These are phyloP conservation scores for Stylonectria norvegica DNA, from an alignment of 2,329 filamentous ascomycete species.

Conservation along the genomic window DNA sequence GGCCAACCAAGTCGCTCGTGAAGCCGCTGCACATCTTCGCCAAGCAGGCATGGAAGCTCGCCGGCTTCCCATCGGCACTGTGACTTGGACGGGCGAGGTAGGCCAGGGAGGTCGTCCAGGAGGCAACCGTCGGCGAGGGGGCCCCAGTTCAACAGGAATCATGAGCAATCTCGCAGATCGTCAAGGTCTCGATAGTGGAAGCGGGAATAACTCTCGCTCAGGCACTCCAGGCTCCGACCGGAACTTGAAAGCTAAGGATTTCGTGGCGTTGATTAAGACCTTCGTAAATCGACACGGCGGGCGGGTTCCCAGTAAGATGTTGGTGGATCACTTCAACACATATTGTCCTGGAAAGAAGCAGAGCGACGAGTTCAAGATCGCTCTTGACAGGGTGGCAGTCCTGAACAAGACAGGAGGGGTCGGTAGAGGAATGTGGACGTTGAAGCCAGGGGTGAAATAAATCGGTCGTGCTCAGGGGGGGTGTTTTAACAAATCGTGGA, in stretches of 20 bases:
- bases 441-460: constrained; percentile 38
- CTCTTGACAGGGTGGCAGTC: constrained; percentile 71
- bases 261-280: constrained; percentile 68
- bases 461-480: too few relatives aligned
- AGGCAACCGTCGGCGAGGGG: constrained; percentile 48
- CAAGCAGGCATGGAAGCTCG: constrained; percentile 70
- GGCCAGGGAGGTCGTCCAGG: constrained; percentile 73
- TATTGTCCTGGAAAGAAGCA: constrained; percentile 64
- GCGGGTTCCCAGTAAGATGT: constrained; percentile 73
- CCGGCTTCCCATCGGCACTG: constrained; percentile 72
- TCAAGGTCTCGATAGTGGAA: constrained; percentile 47
- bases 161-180: constrained; percentile 56
- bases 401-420: constrained; percentile 58
- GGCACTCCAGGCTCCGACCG: constrained; percentile 39
- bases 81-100: constrained; percentile 89
- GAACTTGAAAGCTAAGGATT: constrained; percentile 56
- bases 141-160: constrained; percentile 52
- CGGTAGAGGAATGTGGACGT: constrained; percentile 52
- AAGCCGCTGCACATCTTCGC: constrained; percentile 73
- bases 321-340: constrained; percentile 86
- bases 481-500: too few relatives aligned
- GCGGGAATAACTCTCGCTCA: constrained; percentile 44
- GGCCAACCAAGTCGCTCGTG: constrained; percentile 72
- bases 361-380: constrained; percentile 76
- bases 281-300: constrained; percentile 79